phyloP scores from a whole-genome alignment of 1,284 basidiomycete genomes.

The Hypsizygus ulmarius region DNA sequence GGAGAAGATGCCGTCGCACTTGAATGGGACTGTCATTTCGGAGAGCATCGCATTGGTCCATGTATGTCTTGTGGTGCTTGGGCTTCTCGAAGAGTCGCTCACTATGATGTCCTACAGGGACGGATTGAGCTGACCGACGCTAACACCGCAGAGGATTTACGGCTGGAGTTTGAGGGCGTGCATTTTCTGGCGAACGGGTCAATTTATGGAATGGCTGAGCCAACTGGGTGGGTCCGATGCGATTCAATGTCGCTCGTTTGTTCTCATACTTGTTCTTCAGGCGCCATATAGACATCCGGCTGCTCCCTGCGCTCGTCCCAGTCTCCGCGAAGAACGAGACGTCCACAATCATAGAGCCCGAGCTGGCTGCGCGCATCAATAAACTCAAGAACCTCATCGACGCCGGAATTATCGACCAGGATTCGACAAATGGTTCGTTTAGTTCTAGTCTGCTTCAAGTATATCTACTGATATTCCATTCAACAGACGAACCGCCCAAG shows the following conservation, averaged over 20 bases:
- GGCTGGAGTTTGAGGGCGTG: constrained; percentile 73
- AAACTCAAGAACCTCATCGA: constrained; percentile 63
- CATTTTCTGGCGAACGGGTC: constrained; percentile 78
- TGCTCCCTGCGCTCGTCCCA: constrained; percentile 65
- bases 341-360: constrained; percentile 60
- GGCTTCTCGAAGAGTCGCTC: constrained; percentile 1
- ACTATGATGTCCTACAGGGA: constrained; percentile 43
- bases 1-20: constrained; percentile 49
- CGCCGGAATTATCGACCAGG: constrained; percentile 56
- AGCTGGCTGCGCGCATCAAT: constrained; percentile 58
- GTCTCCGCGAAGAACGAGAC: constrained; percentile 55
- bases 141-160: constrained; percentile 51
- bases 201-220: constrained; percentile 72
- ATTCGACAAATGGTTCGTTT: constrained; percentile 35
- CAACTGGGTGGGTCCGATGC: constrained; percentile 51
- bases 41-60: constrained; percentile 57
- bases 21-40: constrained; percentile 30
- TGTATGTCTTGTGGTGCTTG: constrained; percentile 39
- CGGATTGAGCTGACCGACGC: constrained; percentile 63
- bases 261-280: constrained; percentile 29
- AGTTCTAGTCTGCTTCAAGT: neutral
- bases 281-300: constrained; percentile 61
- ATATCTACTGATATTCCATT: neutral
- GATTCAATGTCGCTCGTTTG: neutral
- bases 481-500: constrained; percentile 46